Evolutionary conservation across 768 basidiomycete species (phyloP).

Genomic region (Baorangia bicolor): DNA sequence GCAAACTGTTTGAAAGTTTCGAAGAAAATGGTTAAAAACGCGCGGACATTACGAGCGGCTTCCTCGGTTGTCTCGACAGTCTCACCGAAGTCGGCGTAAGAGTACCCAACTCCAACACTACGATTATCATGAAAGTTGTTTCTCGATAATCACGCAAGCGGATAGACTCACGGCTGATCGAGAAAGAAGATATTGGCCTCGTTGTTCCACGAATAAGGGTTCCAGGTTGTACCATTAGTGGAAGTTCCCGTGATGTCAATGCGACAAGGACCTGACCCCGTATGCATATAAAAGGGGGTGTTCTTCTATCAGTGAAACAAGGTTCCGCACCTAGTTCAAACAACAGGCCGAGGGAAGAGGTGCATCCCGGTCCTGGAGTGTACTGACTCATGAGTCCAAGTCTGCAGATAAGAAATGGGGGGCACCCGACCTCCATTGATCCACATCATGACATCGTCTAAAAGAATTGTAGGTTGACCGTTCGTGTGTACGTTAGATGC

Average conservation of each 20-base stretch:
- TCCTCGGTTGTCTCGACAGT: slow-evolving; percentile 73
- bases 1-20: slow-evolving; percentile 73
- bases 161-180: slow-evolving; percentile 52
- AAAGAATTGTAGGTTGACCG: not conserved
- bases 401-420: not conserved
- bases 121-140: not conserved
- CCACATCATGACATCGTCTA: slow-evolving; percentile 71
- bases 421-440: slow-evolving; percentile 56
- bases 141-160: not conserved
- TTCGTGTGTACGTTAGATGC: not conserved
- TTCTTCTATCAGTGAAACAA: slow-evolving; percentile 7
- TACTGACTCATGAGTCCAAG: not conserved
- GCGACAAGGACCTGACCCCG: slow-evolving; percentile 50
- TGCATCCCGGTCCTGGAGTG: slow-evolving; percentile 54
- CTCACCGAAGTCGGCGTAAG: slow-evolving; percentile 68
- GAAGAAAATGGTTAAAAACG: slow-evolving; percentile 78
- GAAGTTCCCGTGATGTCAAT: slow-evolving; percentile 60
- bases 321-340: slow-evolving; percentile 49
- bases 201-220: slow-evolving; percentile 64
- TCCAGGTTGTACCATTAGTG: slow-evolving; percentile 59
- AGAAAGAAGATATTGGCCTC: slow-evolving; percentile 71
- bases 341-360: slow-evolving; percentile 53
- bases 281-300: slow-evolving; percentile 28
- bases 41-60: slow-evolving; percentile 73
- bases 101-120: slow-evolving; percentile 70